These are phyloP conservation scores for Apiospora malaysiana DNA, from an alignment of 2,329 filamentous ascomycete species.

Conservation along the genomic window DNA sequence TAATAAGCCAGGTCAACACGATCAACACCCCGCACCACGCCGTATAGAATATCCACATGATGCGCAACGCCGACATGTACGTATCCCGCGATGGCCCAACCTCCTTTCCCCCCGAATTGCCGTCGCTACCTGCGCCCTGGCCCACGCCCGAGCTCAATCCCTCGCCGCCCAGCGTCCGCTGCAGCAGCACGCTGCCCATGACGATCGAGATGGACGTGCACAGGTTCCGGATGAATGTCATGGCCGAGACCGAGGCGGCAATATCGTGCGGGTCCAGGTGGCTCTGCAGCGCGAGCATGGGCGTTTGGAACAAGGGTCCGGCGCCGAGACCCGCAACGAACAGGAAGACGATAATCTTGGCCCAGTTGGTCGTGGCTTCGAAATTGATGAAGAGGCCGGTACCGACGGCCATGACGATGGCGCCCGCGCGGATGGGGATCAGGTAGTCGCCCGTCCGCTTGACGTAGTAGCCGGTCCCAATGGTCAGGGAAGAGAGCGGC, in stretches of 20 bases:
- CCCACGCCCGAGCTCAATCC: background rate
- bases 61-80: constrained; percentile 15
- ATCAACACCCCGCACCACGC: constrained; percentile 33
- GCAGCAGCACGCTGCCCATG: constrained; percentile 65
- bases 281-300: constrained; percentile 60
- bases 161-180: constrained; percentile 35
- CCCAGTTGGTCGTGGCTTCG: constrained; percentile 47
- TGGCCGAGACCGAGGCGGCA: constrained; percentile 59
- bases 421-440: constrained; percentile 50
- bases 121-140: background rate
- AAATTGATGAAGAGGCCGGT: constrained; percentile 53
- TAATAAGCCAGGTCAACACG: constrained; percentile 61
- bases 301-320: constrained; percentile 59
- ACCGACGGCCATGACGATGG: constrained; percentile 54
- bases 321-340: constrained; percentile 55
- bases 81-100: background rate
- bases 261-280: constrained; percentile 56
- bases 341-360: constrained; percentile 43
- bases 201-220: constrained; percentile 62
- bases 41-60: constrained; percentile 23
- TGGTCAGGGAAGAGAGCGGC: constrained; percentile 37
- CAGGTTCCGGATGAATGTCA: constrained; percentile 60
- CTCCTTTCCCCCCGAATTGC: too few species aligned
- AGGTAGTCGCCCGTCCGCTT: constrained; percentile 53
- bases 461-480: constrained; percentile 34